phyloP scores from a whole-genome alignment of 306 rosid species.

The Pyrus pyrifolia region DNA sequence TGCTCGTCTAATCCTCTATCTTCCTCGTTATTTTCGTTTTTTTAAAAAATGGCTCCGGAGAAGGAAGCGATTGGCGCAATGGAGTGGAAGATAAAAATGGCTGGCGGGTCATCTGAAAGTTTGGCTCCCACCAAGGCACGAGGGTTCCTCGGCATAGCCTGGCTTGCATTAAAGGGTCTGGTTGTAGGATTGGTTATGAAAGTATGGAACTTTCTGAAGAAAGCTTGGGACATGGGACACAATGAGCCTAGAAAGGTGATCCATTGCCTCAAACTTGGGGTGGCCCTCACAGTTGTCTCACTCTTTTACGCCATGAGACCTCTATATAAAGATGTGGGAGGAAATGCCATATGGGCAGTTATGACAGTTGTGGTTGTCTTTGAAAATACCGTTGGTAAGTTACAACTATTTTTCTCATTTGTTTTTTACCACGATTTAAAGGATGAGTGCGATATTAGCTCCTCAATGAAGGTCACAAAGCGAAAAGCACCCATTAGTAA shows the following conservation, averaged over 20 bases:
- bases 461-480: background rate
- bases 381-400: constrained; percentile 60
- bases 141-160: constrained; percentile 3
- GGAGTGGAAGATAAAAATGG: constrained; percentile 63
- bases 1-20: background rate
- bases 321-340: constrained; percentile 65
- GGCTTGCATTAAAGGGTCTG: constrained; percentile 23
- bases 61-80: constrained; percentile 19
- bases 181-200: constrained; percentile 29
- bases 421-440: no score
- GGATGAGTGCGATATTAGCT: background rate
- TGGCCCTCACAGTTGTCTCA: constrained; percentile 73
- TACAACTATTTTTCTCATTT: background rate
- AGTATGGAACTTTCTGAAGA: constrained; percentile 38
- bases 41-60: constrained; percentile 14
- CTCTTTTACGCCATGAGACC: constrained; percentile 71
- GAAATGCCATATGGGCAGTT: constrained; percentile 78
- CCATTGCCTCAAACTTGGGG: constrained; percentile 70
- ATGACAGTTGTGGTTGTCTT: constrained; percentile 78
- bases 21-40: no score
- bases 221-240: constrained; percentile 67
- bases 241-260: constrained; percentile 77
- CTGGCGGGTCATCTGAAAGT: constrained; percentile 29
- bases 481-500: background rate
- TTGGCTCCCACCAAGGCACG: constrained; percentile 12